A percentile compares a stretch with the other conserved stretches of the same genome.
Evolutionary conservation across 2,329 filamentous ascomycete species (phyloP).

Genomic region (Alternaria gansuensis): DNA sequence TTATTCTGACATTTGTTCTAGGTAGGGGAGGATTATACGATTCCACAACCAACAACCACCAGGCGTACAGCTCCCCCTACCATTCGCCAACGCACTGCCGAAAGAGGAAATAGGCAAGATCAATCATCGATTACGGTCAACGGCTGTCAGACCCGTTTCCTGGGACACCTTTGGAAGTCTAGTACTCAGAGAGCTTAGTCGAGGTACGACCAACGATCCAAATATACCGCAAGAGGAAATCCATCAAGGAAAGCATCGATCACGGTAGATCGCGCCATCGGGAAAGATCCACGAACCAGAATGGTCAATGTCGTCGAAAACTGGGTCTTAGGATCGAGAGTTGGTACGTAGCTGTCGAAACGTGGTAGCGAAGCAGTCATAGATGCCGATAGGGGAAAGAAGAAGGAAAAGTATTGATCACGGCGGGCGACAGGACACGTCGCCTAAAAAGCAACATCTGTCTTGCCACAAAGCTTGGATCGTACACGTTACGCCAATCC

Average conservation of each 20-base stretch:
- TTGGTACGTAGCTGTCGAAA: background rate
- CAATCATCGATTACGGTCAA: constrained; percentile 13
- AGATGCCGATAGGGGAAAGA: constrained; percentile 2
- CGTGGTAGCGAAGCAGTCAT: constrained; percentile 8
- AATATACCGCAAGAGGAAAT: constrained; percentile 14
- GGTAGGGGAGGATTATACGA: too few species aligned
- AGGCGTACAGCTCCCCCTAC: background rate
- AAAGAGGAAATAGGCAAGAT: constrained; percentile 7
- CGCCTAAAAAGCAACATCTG: background rate
- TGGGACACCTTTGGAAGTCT: constrained; percentile 1
- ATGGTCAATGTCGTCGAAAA: background rate
- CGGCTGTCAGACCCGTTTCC: constrained; percentile 13
- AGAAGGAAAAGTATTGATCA: background rate
- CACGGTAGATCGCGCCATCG: constrained; percentile 13
- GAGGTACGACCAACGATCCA: background rate
- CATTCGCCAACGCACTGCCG: background rate
- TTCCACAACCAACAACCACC: background rate
- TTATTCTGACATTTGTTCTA: background rate
- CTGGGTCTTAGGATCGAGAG: background rate
- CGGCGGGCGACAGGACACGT: background rate
- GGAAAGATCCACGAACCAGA: constrained; percentile 9
- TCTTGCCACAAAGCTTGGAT: background rate
- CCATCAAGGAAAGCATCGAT: constrained; percentile 6
- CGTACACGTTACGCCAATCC: background rate
- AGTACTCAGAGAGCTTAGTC: background rate